Conservation (phyloP, 228 moss, liverwort and hornwort species). For the Sphagnum fallax region DNA sequence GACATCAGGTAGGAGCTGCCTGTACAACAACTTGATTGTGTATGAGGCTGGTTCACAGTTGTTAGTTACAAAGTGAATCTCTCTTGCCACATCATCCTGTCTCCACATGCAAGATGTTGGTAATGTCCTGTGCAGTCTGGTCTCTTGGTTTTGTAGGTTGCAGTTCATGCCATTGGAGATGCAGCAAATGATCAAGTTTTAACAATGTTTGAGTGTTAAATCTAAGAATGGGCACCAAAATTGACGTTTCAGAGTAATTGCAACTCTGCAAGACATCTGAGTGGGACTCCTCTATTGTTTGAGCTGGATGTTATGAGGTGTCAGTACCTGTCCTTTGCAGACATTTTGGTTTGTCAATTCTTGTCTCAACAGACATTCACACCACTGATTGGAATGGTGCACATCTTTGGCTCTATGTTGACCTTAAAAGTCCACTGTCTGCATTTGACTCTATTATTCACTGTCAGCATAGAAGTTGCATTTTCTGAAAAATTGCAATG, state of each 20-base stretch:
- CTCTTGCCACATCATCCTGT: not conserved
- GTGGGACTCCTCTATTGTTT: not conserved
- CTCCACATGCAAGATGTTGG: not conserved
- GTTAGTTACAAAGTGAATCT: not conserved
- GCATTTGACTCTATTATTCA: not conserved
- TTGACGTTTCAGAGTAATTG: constrained; percentile 69
- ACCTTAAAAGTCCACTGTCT: not conserved
- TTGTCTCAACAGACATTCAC: not conserved
- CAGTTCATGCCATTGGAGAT: constrained; percentile 87
- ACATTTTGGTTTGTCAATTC: not conserved
- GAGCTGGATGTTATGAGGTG: not conserved
- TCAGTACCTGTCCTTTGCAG: not conserved
- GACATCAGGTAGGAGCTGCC: constrained; percentile 57
- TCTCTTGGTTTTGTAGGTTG: constrained; percentile 34
- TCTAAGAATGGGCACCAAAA: constrained; percentile 72
- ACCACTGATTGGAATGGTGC: not conserved
- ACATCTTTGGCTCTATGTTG: not conserved
- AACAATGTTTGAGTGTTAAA: constrained; percentile 48
- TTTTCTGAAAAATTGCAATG: not conserved
- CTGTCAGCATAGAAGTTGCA: not conserved
- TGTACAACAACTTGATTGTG: not conserved
- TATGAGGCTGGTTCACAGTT: not conserved
- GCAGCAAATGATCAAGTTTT: constrained; percentile 79
- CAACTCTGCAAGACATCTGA: not conserved
- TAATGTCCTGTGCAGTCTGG: not conserved